phyloP scores from a whole-genome alignment of 1,284 basidiomycete genomes.

The Omphalotus olearius region DNA sequence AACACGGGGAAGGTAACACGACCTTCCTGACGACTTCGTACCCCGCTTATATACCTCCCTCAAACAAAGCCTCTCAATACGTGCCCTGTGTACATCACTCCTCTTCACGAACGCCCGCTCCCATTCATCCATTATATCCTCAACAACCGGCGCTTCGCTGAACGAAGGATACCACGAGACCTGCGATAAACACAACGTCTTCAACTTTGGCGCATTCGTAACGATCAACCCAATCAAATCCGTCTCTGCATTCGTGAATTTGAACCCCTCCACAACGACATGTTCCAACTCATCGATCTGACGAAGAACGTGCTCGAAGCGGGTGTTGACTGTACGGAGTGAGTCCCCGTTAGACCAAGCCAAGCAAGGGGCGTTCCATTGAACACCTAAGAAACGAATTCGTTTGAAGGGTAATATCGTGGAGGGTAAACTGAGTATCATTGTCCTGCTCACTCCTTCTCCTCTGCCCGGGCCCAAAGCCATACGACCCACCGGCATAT shows the following conservation, averaged over 20 bases:
- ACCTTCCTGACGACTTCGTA: conserved; percentile 1
- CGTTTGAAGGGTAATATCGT: neutral
- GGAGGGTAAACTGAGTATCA: neutral
- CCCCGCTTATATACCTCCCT: conserved; percentile 1
- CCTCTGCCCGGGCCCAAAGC: neutral
- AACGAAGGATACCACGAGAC: conserved; percentile 8
- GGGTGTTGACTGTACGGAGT: neutral
- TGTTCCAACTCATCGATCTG: conserved; percentile 1
- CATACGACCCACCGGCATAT: too few relatives aligned
- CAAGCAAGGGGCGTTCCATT: neutral
- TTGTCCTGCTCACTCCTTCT: neutral
- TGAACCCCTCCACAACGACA: conserved; percentile 1
- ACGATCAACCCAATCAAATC: conserved; percentile 3
- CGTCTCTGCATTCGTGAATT: neutral
- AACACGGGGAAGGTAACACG: conserved; percentile 4
- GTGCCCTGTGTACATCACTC: neutral
- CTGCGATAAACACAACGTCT: conserved; percentile 4
- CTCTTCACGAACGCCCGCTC: neutral
- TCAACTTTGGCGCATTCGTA: conserved; percentile 1
- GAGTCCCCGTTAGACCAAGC: neutral
- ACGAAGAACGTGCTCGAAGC: conserved; percentile 1
- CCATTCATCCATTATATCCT: conserved; percentile 9
- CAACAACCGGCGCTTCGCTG: neutral
- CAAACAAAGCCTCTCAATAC: conserved; percentile 4
- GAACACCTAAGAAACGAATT: neutral